A percentile compares a stretch with the other conserved stretches of the same genome.
Evolutionary conservation across 306 rosid genomes (phyloP).

Genomic region (Trifolium dubium): DNA sequence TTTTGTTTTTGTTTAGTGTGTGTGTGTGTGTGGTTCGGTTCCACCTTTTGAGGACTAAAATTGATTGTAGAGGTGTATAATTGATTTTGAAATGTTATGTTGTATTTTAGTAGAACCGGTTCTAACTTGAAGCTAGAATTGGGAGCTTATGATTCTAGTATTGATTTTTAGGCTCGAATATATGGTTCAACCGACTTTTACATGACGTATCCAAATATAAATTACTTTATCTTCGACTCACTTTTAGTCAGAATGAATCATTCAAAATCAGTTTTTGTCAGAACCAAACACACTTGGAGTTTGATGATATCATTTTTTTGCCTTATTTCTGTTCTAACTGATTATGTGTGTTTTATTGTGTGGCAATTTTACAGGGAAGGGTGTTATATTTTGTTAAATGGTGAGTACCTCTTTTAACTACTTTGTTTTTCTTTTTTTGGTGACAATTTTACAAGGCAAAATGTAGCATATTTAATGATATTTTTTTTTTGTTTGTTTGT

Average conservation of each 20-base stretch:
- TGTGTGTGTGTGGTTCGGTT: background rate
- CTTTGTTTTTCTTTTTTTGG: background rate
- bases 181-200: background rate
- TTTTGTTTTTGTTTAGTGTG: background rate
- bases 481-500: constrained; percentile 24
- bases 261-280: background rate
- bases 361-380: background rate
- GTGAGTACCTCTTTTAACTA: constrained; percentile 50
- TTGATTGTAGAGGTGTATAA: background rate
- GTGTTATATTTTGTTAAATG: constrained; percentile 61
- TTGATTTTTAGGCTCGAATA: background rate
- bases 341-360: constrained; percentile 11
- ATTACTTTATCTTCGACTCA: background rate
- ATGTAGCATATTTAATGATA: constrained; percentile 5
- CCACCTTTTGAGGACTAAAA: background rate
- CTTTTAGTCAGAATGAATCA: no score
- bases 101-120: no score
- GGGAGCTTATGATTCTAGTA: background rate
- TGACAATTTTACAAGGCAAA: background rate
- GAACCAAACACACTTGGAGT: background rate
- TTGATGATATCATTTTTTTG: background rate
- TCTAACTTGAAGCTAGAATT: background rate
- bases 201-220: background rate
- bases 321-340: constrained; percentile 17
- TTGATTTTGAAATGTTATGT: no score